Percentiles rank a stretch among this genome's conserved stretches.
phyloP scores from a whole-genome alignment of 2,329 filamentous ascomycete genomes.

The Huntiella decipiens region DNA sequence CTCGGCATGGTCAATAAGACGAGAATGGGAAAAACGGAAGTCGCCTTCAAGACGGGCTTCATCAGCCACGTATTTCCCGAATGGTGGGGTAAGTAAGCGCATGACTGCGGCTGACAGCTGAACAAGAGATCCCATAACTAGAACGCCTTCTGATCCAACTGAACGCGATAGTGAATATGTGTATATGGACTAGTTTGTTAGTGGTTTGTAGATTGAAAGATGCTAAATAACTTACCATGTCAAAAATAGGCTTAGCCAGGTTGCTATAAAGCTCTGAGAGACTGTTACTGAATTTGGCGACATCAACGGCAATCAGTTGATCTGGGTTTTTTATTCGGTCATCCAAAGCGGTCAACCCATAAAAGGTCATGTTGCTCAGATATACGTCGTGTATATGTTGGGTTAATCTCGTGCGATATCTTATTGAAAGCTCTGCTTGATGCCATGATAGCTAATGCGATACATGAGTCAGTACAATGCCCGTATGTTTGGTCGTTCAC shows the following conservation, averaged over 20 bases:
- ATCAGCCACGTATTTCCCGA: slow-evolving; percentile 93
- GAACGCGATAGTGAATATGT: slow-evolving; percentile 84
- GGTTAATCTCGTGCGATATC: slow-evolving; percentile 86
- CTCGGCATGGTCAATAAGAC: slow-evolving; percentile 89
- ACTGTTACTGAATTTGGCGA: slow-evolving; percentile 89
- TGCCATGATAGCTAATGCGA: slow-evolving; percentile 66
- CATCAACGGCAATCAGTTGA: slow-evolving; percentile 90
- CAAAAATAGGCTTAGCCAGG: slow-evolving; percentile 78
- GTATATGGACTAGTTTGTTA: slow-evolving; percentile 48
- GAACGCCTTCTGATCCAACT: slow-evolving; percentile 87
- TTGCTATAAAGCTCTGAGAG: slow-evolving; percentile 92
- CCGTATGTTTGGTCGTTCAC: not conserved
- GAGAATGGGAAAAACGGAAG: slow-evolving; percentile 85
- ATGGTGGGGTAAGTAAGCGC: slow-evolving; percentile 85
- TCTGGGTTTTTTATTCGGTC: slow-evolving; percentile 98
- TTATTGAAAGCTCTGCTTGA: slow-evolving; percentile 80
- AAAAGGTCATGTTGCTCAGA: slow-evolving; percentile 93
- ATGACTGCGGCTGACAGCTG: slow-evolving; percentile 85
- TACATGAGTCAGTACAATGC: not conserved
- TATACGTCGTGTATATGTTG: slow-evolving; percentile 91
- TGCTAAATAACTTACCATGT: slow-evolving; percentile 44
- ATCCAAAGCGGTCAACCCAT: slow-evolving; percentile 83
- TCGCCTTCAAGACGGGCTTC: slow-evolving; percentile 89
- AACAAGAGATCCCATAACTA: slow-evolving; percentile 87
- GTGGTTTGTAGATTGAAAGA: slow-evolving; percentile 14